Evolutionary conservation across 768 basidiomycete genomes (phyloP), one percentile per base, ranked within the genome.

Genomic region (Hemileccinum rubropunctum): DNA sequence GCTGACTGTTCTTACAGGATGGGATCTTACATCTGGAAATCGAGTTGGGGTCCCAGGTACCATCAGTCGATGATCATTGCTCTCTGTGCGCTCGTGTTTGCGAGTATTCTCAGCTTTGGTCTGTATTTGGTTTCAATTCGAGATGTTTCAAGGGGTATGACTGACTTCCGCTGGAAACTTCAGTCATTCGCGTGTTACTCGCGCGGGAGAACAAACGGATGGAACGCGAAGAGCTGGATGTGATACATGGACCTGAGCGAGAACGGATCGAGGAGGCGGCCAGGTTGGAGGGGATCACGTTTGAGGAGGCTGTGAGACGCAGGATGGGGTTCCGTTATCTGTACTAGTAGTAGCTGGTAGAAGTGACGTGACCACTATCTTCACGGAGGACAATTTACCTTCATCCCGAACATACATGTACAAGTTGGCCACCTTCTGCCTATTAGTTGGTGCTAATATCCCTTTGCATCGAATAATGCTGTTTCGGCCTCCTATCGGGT

Each of bases 1-100:
- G 20, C 3, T 20, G 10, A 13, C 12, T 12, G 17, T 2, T 13
- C 18, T 38, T 10, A 21, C 28, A 84, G 82, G 3, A 81, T 81
- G 60, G 79, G 81, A 10, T 82, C 82, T 0, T 84, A 78, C 54
- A 76, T 77, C 0, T 86, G 83, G 84, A 78, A 79, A 56, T 59
- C 77, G 4, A 63, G 68, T 17, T 86, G 83, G 83, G 72, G 79
- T 3, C 84, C 82, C 0, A 56, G 73, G 50, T 86, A 85, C 52
- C 82, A 82, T 47, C 80, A 71, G 43, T 82, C 81, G 2, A 82
- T 85, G 82, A 72, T 71, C 34, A 82, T 85, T 45, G 72, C 70
- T 1, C 57, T 74, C 4, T 65, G 61, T n/a, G 62, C 69, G 1
- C 60, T 76, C n/a, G 59, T 44, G 4, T 51, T 73, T 8, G 62